Evolutionary conservation across 148 eudicot genomes (phyloP).

Genomic region (Rhododendron vialii): DNA sequence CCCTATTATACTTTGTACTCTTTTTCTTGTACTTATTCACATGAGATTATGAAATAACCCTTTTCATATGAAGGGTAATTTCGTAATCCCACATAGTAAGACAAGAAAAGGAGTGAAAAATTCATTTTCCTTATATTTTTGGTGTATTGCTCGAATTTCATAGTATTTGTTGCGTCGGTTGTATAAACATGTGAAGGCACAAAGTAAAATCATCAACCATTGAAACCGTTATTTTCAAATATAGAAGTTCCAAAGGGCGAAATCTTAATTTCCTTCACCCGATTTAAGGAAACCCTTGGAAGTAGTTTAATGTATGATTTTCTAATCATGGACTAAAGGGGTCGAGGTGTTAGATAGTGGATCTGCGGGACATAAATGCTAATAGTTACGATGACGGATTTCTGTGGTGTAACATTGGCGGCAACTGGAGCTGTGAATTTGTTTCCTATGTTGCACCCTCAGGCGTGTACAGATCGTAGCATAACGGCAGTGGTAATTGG

Average conservation of each 20-base stretch:
- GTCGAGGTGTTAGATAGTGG: background rate
- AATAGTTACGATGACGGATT: background rate
- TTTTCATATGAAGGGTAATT: background rate
- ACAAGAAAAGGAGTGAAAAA: background rate
- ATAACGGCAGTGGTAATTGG: background rate
- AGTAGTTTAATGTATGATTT: background rate
- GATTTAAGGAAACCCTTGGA: background rate
- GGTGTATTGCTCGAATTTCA: background rate
- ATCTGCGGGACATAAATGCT: background rate
- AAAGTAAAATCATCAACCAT: background rate
- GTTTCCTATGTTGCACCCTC: background rate
- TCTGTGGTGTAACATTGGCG: background rate
- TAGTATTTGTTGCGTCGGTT: background rate
- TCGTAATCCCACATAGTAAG: background rate
- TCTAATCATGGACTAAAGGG: background rate
- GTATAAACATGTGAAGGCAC: too few species aligned
- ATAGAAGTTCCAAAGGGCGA: background rate
- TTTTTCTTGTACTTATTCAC: background rate
- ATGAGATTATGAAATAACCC: background rate
- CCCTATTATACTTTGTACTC: background rate
- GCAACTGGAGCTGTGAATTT: background rate
- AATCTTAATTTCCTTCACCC: background rate
- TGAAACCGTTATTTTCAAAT: background rate
- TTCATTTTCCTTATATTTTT: background rate
- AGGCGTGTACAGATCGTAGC: background rate